These are phyloP conservation scores for Sequoia sempervirens DNA, from an alignment of 75 land plant species.

Conservation along the genomic window DNA sequence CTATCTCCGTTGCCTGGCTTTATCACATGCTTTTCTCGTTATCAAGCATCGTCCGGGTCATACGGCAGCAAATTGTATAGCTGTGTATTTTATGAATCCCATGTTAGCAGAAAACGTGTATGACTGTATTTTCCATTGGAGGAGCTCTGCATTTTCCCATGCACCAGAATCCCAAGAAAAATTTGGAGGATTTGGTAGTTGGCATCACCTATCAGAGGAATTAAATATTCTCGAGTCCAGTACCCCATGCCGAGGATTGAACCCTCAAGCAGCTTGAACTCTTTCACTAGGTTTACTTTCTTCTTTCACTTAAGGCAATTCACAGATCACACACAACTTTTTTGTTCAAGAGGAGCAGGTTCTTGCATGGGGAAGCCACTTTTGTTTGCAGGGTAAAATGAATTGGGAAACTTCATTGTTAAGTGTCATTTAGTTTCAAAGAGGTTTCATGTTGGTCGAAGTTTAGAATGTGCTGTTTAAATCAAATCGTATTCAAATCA, in stretches of 20 bases:
- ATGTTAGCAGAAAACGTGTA: no score
- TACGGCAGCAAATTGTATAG: neutral
- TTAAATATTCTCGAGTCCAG: neutral
- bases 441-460: no score
- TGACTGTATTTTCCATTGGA: no score
- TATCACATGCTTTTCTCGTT: neutral
- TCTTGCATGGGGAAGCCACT: neutral
- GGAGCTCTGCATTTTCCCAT: neutral
- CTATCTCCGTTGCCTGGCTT: no score
- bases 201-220: no score
- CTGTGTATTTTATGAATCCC: neutral
- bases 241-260: neutral
- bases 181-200: neutral
- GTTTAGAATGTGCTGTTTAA: no score
- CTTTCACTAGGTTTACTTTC: neutral
- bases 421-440: neutral
- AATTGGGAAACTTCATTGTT: neutral
- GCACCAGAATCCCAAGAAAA: neutral
- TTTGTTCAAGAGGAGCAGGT: no score
- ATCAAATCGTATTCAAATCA: no score
- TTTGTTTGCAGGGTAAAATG: neutral
- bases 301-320: neutral
- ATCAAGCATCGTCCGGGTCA: neutral
- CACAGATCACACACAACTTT: no score
- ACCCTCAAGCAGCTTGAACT: neutral